These are phyloP conservation scores for Stemphylium beticola DNA, from an alignment of 2,329 filamentous ascomycete genomes.

Conservation along the genomic window DNA sequence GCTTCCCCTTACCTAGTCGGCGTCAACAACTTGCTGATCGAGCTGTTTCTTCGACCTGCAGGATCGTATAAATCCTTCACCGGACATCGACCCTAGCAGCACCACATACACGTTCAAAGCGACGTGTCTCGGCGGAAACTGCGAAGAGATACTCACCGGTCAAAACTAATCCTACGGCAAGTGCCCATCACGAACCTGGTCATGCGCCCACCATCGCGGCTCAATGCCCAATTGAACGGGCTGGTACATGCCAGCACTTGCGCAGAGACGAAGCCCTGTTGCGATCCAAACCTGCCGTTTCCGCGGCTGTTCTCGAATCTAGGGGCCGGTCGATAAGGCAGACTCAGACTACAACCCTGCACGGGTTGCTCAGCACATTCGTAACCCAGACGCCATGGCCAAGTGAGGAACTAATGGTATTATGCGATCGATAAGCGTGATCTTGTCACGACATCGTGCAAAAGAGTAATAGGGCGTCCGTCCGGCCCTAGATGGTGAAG, in stretches of 20 bases:
- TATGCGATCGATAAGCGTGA: not conserved
- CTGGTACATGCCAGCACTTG: slow-evolving; percentile 1
- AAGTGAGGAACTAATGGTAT: not conserved
- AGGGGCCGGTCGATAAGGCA: slow-evolving; percentile 12
- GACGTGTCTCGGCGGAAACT: not conserved
- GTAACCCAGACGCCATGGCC: not conserved
- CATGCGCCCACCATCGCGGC: slow-evolving; percentile 11
- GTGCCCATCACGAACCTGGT: slow-evolving; percentile 3
- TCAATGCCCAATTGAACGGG: slow-evolving; percentile 9
- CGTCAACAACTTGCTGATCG: slow-evolving; percentile 12
- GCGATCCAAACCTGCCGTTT: not conserved
- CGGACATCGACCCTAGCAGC: slow-evolving; percentile 14
- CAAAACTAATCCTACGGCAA: not conserved
- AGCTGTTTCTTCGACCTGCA: slow-evolving; percentile 10
- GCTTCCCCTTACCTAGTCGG: slow-evolving; percentile 7
- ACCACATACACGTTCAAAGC: slow-evolving; percentile 2
- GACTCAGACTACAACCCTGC: slow-evolving; percentile 10
- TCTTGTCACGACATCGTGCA: not conserved
- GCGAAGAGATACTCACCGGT: slow-evolving; percentile 13
- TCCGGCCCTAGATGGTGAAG: not conserved
- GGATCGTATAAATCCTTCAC: slow-evolving; percentile 12
- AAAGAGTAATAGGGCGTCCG: not conserved
- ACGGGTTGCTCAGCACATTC: not conserved
- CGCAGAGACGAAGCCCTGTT: not conserved
- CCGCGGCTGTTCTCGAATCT: not conserved